Evolutionary conservation across 163 green algal genomes (phyloP).

Genomic region (Scenedesmus sp.): DNA sequence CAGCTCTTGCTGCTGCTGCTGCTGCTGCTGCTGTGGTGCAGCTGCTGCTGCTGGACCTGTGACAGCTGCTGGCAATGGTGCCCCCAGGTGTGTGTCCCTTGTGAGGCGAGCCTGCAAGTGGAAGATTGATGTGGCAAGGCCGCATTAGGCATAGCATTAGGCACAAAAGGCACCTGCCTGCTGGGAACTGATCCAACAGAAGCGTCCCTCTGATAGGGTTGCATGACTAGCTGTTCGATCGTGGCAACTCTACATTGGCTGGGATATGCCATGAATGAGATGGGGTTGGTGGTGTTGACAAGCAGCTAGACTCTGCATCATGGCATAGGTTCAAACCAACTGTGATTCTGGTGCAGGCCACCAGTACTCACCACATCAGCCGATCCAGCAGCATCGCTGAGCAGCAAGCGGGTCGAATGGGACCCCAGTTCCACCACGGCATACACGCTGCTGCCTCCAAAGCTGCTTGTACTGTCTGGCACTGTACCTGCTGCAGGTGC

Average conservation of each 20-base stretch:
- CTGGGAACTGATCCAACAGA: no score
- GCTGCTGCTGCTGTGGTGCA: conserved; percentile 35
- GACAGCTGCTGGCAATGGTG: conserved; percentile 15
- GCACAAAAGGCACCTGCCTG: no score
- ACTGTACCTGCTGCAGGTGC: background rate
- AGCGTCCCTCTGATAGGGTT: no score
- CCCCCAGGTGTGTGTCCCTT: conserved; percentile 2
- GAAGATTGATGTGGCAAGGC: background rate
- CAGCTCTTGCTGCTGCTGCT: background rate
- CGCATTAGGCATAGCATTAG: background rate
- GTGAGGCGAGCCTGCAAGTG: conserved; percentile 8
- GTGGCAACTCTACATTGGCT: no score
- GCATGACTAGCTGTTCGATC: no score
- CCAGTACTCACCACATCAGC: conserved; percentile 11
- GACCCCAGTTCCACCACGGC: conserved; percentile 38
- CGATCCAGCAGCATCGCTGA: background rate
- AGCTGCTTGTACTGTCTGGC: no score
- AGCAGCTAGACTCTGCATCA: no score
- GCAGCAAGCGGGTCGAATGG: conserved; percentile 41
- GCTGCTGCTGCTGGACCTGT: background rate
- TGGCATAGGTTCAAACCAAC: no score
- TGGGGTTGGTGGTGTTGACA: no score
- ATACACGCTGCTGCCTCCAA: background rate
- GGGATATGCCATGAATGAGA: no score
- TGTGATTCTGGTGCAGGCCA: background rate